Evolutionary conservation across 345 rosid genomes (phyloP), one percentile per base, ranked within the genome.

Genomic region (Populus euphratica): DNA sequence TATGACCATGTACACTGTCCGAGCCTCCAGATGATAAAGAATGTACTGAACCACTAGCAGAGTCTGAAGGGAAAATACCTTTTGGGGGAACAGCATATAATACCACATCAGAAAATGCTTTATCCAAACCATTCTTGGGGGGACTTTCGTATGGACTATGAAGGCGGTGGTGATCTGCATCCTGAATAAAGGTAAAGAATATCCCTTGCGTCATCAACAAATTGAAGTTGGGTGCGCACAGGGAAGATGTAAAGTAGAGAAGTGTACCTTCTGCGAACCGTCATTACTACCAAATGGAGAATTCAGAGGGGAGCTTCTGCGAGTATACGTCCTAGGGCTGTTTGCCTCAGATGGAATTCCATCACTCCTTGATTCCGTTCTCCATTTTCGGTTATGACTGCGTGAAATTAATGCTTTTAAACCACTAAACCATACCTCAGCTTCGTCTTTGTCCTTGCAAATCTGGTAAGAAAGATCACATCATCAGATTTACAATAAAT

Each of bases 21-120:
- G 97, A 92, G 78, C 98, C 99, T 74, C 98, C 99, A 27, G 99
- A 96, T 64, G 97, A 93, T 84, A 96, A 78, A 81, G 99, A 96
- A 87, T 90, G 94, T 63, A 92, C 92, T 31, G 99, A 93, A 64
- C 77, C 95, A 73, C 93, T 90, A 54, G 92, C 92, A 64, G 97
- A 89, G 85, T 91, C 99, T 72, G 93, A 78, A 47, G 92, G 98
- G 76, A 91, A 92, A 86, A 88, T 88, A 56, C 92, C 91, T 86
- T 91, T 93, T 54, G 97, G 89, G 78, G 96, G 97, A 88, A 85
- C 97, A 25, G 97, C 90, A 79, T 87, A 91, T 52, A 91, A 69
- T 76, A 93, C 69, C 75, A 87, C 93, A 86, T 96, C 97, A 9
- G 98, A 90, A 86, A 91, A 93, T 74, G 93, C 89, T 84, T 96